Percentiles rank a stretch among this genome's conserved stretches.
Evolutionary conservation across 2,329 filamentous ascomycete species (phyloP).

Genomic region (Aspergillus terreus): DNA sequence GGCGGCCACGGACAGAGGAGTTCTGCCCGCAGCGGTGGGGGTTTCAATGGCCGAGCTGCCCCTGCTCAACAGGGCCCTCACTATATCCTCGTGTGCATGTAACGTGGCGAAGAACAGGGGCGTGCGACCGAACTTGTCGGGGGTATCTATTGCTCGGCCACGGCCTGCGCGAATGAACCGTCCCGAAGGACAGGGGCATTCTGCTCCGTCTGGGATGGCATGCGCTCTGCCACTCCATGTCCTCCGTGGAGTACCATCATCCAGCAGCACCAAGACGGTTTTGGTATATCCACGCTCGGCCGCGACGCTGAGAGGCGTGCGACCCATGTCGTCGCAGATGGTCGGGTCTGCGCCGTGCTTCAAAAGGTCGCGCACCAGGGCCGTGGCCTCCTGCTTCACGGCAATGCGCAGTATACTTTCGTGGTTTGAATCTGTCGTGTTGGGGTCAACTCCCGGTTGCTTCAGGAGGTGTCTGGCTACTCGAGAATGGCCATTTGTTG

Average conservation of each 20-base stretch:
- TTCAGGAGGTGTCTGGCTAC: background rate
- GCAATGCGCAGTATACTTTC: background rate
- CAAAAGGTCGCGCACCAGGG: background rate
- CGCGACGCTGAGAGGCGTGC: background rate
- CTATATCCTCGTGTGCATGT: constrained; percentile 1
- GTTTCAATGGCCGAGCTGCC: constrained; percentile 3
- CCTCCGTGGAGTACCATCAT: background rate
- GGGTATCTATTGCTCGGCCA: background rate
- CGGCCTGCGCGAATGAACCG: background rate
- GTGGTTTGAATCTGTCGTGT: background rate
- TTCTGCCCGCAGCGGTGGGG: background rate
- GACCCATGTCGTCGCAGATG: background rate
- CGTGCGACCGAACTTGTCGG: constrained; percentile 3
- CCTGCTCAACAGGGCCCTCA: background rate
- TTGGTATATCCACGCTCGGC: background rate
- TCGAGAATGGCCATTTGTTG: background rate
- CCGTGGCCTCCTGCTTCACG: background rate
- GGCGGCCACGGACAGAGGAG: background rate
- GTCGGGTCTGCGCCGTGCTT: background rate
- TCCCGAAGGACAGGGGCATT: background rate
- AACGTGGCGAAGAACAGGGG: constrained; percentile 6
- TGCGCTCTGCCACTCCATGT: background rate
- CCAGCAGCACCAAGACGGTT: background rate
- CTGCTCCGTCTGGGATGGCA: background rate
- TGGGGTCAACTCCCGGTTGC: background rate